Evolutionary conservation across 208 protist genomes (phyloP).

Genomic region (Trypanosomatidae sp.): DNA sequence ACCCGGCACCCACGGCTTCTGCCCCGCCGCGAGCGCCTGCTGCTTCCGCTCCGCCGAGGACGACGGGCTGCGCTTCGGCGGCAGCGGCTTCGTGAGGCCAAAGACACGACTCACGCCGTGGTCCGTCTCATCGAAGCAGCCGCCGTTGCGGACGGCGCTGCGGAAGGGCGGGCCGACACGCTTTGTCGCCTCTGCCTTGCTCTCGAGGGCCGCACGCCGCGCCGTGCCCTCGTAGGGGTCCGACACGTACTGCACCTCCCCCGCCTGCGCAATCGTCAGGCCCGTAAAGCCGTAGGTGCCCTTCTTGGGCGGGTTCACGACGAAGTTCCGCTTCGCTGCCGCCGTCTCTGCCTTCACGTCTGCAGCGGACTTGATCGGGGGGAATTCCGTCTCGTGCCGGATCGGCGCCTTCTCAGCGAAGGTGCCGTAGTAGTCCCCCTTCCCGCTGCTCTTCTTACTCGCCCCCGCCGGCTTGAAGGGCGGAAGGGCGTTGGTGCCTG

Average conservation of each 20-base stretch:
- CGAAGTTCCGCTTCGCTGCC: conserved; percentile 57
- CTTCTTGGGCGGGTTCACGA: conserved; percentile 87
- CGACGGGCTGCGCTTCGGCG: conserved; percentile 38
- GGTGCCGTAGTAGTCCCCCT: conserved; percentile 90
- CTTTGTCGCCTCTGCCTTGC: conserved; percentile 40
- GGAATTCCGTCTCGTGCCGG: conserved; percentile 84
- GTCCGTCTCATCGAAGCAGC: conserved; percentile 76
- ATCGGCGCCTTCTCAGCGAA: conserved; percentile 70
- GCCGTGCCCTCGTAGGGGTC: conserved; percentile 64
- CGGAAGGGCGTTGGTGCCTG: conserved; percentile 78
- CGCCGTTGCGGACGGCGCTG: conserved; percentile 58
- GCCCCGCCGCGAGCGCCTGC: too few species aligned
- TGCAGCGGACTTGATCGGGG: conserved; percentile 41
- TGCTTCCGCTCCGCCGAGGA: too few species aligned
- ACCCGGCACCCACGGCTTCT: conserved; percentile 79
- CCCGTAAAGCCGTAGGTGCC: conserved; percentile 87
- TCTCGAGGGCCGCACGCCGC: conserved; percentile 31
- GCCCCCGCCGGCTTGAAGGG: conserved; percentile 40
- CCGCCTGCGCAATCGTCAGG: conserved; percentile 74
- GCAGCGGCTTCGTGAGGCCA: conserved; percentile 78
- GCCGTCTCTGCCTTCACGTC: conserved; percentile 26
- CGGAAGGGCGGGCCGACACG: conserved; percentile 51
- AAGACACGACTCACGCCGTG: conserved; percentile 79
- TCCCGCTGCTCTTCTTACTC: conserved; percentile 80
- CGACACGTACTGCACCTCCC: conserved; percentile 82